phyloP scores from a whole-genome alignment of 1,284 basidiomycete species.

The Ustilago crameri region DNA sequence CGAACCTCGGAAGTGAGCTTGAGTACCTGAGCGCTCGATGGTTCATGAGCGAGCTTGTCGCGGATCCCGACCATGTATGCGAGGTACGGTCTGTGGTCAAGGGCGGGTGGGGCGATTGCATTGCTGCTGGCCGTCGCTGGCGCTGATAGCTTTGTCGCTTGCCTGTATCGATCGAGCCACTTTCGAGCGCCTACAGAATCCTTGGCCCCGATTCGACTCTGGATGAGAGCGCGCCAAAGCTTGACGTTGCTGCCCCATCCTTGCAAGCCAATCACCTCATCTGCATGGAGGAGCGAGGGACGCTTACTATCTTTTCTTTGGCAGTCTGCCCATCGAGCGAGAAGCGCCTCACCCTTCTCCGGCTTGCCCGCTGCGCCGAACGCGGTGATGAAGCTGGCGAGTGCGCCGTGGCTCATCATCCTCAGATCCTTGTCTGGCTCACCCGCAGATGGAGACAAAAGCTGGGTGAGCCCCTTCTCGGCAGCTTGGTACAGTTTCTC shows the following conservation, averaged over 20 bases:
- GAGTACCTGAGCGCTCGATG: not conserved
- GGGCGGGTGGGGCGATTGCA: constrained; percentile 2
- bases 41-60: not conserved
- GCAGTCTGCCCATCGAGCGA: constrained; percentile 24
- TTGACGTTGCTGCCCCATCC: constrained; percentile 35
- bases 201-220: constrained; percentile 14
- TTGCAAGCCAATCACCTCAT: constrained; percentile 11
- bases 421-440: constrained; percentile 3
- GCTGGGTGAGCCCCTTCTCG: constrained; percentile 2
- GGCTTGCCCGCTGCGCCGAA: constrained; percentile 19
- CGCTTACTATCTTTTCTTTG: constrained; percentile 5
- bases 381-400: constrained; percentile 22
- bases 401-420: constrained; percentile 18
- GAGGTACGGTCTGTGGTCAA: constrained; percentile 24
- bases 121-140: not conserved
- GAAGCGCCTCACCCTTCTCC: constrained; percentile 21
- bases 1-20: constrained; percentile 1
- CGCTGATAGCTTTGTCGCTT: not conserved
- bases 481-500: constrained; percentile 19
- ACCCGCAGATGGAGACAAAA: constrained; percentile 1
- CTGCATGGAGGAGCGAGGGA: constrained; percentile 3
- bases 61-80: constrained; percentile 31
- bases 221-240: constrained; percentile 33
- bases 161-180: constrained; percentile 38
- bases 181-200: constrained; percentile 22